Evolutionary conservation across 768 basidiomycete genomes (phyloP).

Genomic region (Boletales sp.): DNA sequence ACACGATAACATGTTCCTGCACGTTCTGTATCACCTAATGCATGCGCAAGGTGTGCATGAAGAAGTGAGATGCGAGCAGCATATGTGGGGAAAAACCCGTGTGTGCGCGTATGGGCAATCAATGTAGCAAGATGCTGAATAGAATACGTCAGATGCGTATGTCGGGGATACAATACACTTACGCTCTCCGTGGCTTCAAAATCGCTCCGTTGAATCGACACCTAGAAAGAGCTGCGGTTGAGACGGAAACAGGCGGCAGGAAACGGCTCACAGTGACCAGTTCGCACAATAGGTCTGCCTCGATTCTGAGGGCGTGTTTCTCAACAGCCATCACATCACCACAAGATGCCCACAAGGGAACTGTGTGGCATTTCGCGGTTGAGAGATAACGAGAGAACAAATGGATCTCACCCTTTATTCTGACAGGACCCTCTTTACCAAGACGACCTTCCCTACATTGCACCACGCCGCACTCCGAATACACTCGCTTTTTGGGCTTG

Average conservation of each 20-base stretch:
- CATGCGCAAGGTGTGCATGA: conserved; percentile 73
- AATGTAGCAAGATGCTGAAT: conserved; percentile 40
- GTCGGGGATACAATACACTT: conserved; percentile 10
- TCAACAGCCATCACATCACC: conserved; percentile 49
- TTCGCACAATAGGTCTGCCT: conserved; percentile 71
- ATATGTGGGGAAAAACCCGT: conserved; percentile 52
- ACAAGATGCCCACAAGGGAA: conserved; percentile 52
- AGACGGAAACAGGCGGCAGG: neutral
- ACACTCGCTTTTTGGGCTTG: conserved; percentile 68
- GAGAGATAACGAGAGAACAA: neutral
- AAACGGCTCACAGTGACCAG: conserved; percentile 51
- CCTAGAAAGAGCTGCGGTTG: conserved; percentile 32
- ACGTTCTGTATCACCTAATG: conserved; percentile 47
- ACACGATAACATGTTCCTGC: conserved; percentile 63
- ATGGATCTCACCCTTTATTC: conserved; percentile 11
- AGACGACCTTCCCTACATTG: conserved; percentile 44
- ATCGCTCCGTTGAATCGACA: conserved; percentile 64
- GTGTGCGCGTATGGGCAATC: conserved; percentile 60
- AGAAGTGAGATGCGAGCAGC: conserved; percentile 62
- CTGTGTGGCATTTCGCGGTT: conserved; percentile 27
- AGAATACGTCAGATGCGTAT: neutral
- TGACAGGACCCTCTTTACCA: conserved; percentile 18
- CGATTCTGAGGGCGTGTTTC: conserved; percentile 52
- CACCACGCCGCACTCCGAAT: conserved; percentile 58
- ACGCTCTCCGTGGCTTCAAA: conserved; percentile 62